Conservation (phyloP, 129 eudicot genomes). For the Oenanthe sinensis region DNA sequence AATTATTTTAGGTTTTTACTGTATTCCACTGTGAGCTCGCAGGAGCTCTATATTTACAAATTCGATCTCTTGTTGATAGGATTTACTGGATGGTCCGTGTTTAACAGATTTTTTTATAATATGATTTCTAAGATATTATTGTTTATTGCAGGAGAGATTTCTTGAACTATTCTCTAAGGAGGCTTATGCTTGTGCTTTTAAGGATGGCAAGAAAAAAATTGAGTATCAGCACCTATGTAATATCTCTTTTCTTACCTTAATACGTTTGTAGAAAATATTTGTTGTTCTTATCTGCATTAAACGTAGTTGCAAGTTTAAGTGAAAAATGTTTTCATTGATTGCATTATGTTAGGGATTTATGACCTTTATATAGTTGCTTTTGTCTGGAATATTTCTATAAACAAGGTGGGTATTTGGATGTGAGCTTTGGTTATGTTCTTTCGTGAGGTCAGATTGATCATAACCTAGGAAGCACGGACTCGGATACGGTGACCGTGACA, state of each 20-base stretch:
- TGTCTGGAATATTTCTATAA: neutral
- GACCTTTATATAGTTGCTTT: neutral
- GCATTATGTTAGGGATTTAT: neutral
- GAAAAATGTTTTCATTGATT: neutral
- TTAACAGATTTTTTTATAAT: neutral
- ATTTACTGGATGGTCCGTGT: neutral
- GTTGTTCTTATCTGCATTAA: neutral
- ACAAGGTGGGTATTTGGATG: neutral
- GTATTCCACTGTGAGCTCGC: neutral
- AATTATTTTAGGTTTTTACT: neutral
- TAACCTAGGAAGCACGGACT: too few species aligned
- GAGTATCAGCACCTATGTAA: slow-evolving; percentile 68
- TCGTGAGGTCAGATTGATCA: neutral
- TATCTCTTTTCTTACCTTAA: slow-evolving; percentile 16
- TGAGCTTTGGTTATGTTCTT: neutral
- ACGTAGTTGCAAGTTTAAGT: neutral
- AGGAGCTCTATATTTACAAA: neutral
- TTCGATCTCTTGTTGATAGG: neutral
- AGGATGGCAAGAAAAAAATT: slow-evolving; percentile 43
- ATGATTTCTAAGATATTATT: slow-evolving; percentile 7
- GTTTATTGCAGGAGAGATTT: slow-evolving; percentile 66
- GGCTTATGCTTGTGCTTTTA: slow-evolving; percentile 58
- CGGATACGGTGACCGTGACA: too few species aligned
- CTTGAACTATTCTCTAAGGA: slow-evolving; percentile 59
- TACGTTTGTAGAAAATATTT: neutral